Conservation (phyloP, 768 basidiomycete species). For the Phaffia tasmanica region DNA sequence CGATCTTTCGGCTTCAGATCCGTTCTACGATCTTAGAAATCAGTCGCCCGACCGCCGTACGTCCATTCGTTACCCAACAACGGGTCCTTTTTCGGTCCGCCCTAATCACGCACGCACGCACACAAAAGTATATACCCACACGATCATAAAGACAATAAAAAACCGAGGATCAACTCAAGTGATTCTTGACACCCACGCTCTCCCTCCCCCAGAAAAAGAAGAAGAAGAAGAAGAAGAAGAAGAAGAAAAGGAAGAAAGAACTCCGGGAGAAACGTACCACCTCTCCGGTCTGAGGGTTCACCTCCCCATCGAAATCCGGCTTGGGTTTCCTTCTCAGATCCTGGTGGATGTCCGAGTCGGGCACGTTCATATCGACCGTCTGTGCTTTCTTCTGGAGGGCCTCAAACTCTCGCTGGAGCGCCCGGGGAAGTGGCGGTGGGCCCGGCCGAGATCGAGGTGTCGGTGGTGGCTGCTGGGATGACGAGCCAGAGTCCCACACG, state of each 20-base stretch:
- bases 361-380: slow-evolving; percentile 32
- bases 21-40: slow-evolving; percentile 47
- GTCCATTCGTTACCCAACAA: slow-evolving; percentile 80
- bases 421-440: slow-evolving; percentile 62
- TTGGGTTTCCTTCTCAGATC: slow-evolving; percentile 52
- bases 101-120: slow-evolving; percentile 35
- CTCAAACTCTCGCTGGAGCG: slow-evolving; percentile 77
- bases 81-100: slow-evolving; percentile 80
- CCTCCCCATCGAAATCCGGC: slow-evolving; percentile 63
- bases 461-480: too few species aligned
- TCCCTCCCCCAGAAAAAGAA: too few species aligned
- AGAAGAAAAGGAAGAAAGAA: too few species aligned
- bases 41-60: slow-evolving; percentile 75
- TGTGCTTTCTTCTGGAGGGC: slow-evolving; percentile 50
- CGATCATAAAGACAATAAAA: too few species aligned
- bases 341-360: slow-evolving; percentile 47
- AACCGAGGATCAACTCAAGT: too few species aligned
- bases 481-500: too few species aligned
- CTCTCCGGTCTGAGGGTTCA: slow-evolving; percentile 74
- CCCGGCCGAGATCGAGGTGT: slow-evolving; percentile 43
- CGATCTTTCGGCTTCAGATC: too few species aligned
- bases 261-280: slow-evolving; percentile 29
- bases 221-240: too few species aligned
- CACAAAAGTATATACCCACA: too few species aligned
- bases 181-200: too few species aligned